Percentiles rank a stretch among this genome's conserved stretches.
Evolutionary conservation across 495 filamentous ascomycete genomes (phyloP).

Genomic region (Parachaetomium inaequale): DNA sequence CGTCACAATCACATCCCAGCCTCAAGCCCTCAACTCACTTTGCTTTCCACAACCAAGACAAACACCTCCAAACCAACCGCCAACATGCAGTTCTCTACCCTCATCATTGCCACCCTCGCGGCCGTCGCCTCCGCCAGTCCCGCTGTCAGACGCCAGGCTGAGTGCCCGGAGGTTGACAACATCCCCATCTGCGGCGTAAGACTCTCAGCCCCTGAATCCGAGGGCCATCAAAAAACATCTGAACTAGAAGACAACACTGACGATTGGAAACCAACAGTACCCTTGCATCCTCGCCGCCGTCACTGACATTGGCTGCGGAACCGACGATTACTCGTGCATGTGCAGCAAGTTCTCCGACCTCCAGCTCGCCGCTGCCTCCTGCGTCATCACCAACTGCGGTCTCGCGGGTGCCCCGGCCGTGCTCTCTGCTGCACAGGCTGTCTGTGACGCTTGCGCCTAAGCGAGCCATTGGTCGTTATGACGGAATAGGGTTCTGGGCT

Average conservation of each 20-base stretch:
- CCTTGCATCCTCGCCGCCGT: constrained; percentile 8
- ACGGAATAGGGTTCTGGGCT: background rate
- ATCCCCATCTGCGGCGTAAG: constrained; percentile 16
- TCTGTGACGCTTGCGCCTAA: constrained; percentile 14
- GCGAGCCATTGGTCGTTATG: background rate
- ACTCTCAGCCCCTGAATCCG: background rate
- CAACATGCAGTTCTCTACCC: constrained; percentile 17
- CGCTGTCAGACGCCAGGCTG: constrained; percentile 5
- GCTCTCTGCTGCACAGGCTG: constrained; percentile 11
- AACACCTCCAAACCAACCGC: constrained; percentile 4
- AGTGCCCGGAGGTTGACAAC: constrained; percentile 9
- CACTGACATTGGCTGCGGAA: constrained; percentile 1
- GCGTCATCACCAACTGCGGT: constrained; percentile 9
- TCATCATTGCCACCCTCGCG: constrained; percentile 10
- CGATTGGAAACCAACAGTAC: background rate
- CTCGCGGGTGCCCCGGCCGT: constrained; percentile 1
- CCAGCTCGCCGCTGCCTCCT: constrained; percentile 8
- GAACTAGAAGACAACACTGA: background rate
- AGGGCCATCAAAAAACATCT: background rate
- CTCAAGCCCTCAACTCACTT: background rate
- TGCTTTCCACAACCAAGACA: background rate
- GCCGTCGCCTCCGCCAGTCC: constrained; percentile 13
- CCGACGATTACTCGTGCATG: constrained; percentile 14
- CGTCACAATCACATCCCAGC: background rate
- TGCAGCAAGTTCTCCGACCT: constrained; percentile 13